These are phyloP conservation scores for Aureobasidium sp. DNA, from an alignment of 2,329 filamentous ascomycete species.

Conservation along the genomic window DNA sequence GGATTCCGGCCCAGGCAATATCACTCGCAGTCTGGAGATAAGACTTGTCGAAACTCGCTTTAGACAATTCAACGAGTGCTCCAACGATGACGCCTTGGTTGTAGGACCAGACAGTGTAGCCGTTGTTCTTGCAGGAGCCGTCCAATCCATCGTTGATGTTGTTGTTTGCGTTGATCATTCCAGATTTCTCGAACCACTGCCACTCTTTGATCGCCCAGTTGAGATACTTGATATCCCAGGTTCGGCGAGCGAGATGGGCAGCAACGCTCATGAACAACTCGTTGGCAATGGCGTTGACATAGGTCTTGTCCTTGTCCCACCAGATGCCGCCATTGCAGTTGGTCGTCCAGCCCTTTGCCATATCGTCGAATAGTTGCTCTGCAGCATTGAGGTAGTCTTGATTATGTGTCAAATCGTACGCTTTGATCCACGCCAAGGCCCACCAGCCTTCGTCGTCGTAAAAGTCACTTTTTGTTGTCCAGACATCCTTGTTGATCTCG, in stretches of 20 bases:
- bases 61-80: slow-evolving; percentile 48
- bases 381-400: slow-evolving; percentile 40
- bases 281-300: slow-evolving; percentile 48
- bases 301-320: slow-evolving; percentile 38
- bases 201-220: slow-evolving; percentile 42
- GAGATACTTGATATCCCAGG: slow-evolving; percentile 31
- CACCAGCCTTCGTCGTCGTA: slow-evolving; percentile 50
- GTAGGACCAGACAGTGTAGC: slow-evolving; percentile 43
- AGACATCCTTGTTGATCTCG: slow-evolving; percentile 18
- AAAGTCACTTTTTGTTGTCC: slow-evolving; percentile 30
- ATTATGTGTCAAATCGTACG: slow-evolving; percentile 44
- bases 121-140: slow-evolving; percentile 39
- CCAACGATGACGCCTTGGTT: slow-evolving; percentile 58
- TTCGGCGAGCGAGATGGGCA: slow-evolving; percentile 48
- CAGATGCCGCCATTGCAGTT: slow-evolving; percentile 41
- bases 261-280: slow-evolving; percentile 49
- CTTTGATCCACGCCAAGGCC: slow-evolving; percentile 47
- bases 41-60: slow-evolving; percentile 29
- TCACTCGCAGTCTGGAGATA: slow-evolving; percentile 29
- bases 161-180: slow-evolving; percentile 42
- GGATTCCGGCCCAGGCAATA: slow-evolving; percentile 35
- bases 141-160: slow-evolving; percentile 49
- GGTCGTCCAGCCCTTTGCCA: slow-evolving; percentile 36
- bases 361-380: slow-evolving; percentile 40
- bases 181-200: slow-evolving; percentile 44